Percentiles rank a stretch among this genome's conserved stretches.
Evolutionary conservation across 225 moss, liverwort and hornwort species (phyloP).

Genomic region (Polytrichum formosum): DNA sequence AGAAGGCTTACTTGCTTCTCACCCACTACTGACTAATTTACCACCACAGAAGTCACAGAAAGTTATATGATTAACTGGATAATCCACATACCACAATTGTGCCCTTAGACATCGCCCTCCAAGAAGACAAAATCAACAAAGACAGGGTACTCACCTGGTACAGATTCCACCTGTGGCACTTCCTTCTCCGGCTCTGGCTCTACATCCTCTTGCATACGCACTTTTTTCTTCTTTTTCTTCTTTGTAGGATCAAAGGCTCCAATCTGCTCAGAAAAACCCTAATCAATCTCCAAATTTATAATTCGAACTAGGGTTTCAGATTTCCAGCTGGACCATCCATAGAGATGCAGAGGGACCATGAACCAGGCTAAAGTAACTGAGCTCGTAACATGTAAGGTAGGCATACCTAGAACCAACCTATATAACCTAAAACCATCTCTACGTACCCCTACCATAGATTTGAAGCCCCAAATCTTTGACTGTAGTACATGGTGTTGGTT

Average conservation of each 20-base stretch:
- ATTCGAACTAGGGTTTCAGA: neutral
- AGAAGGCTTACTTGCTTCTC: neutral
- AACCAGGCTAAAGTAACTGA: neutral
- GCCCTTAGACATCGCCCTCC: too few species aligned
- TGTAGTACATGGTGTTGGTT: too few species aligned
- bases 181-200: constrained; percentile 70
- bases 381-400: neutral
- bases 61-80: neutral
- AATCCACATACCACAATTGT: too few species aligned
- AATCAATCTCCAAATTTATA: constrained; percentile 12
- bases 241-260: constrained; percentile 82
- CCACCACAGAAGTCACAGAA: neutral
- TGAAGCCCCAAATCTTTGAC: constrained; percentile 1
- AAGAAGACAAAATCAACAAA: too few species aligned
- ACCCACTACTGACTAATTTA: neutral
- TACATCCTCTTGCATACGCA: constrained; percentile 68
- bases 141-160: too few species aligned
- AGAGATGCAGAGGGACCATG: neutral
- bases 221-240: constrained; percentile 96
- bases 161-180: constrained; percentile 33
- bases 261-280: constrained; percentile 40
- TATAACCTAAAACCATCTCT: neutral
- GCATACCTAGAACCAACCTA: neutral
- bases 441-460: neutral
- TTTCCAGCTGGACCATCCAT: neutral